Base-by-base conservation (phyloP, 2,329 filamentous ascomycete genomes). In the Pleomassaria siparia region DNA sequence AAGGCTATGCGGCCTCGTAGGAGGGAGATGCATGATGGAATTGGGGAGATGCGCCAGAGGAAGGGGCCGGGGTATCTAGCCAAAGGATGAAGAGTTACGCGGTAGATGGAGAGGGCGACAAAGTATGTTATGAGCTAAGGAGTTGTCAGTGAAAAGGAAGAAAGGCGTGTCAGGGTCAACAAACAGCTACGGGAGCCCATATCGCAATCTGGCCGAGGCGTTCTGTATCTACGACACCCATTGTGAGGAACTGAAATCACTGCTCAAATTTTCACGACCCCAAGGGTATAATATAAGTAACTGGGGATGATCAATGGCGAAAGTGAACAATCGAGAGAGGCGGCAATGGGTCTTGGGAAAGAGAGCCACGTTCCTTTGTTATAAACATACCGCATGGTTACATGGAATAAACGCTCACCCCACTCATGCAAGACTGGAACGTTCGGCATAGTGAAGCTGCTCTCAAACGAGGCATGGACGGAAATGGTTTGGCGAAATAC, bases 61-160 rank as follows among this genome's bases (percentile, higher is more conserved):
- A 66, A 10, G 1, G 64, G 65, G 3, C 65, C 65, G 13, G 64
- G 64, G 32, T 55, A 67, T 48, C 53, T 62, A 7, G 62, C 59
- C 1, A 68, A 60, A 6, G 65, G 65, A 12, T 67, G 64, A 12
- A 66, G 50, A 16, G 58, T 64, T 16, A 66, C 42, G 29, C 59
- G 59, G 47, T 67, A 66, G 30, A 69, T 47, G 32, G 59, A 40
- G 2, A 39, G 48, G 6, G 55, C 11, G 24, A 64, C n/a, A 32
- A 59, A 52, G 40, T 66, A 66, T 15, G 55, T 40, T 32, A 60
- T 28, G 39, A 58, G 43, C 59, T 64, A 18, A 9, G 37, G 7
- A 12, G 7, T 10, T 25, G 32, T 62, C 26, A 56, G 48, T 33
- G 11, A n/a, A 35, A 30, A 15, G 11, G 12, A 29, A 3, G 21